Conservation (phyloP, 2,329 filamentous ascomycete genomes). For the Pseudogymnoascus sp. region DNA sequence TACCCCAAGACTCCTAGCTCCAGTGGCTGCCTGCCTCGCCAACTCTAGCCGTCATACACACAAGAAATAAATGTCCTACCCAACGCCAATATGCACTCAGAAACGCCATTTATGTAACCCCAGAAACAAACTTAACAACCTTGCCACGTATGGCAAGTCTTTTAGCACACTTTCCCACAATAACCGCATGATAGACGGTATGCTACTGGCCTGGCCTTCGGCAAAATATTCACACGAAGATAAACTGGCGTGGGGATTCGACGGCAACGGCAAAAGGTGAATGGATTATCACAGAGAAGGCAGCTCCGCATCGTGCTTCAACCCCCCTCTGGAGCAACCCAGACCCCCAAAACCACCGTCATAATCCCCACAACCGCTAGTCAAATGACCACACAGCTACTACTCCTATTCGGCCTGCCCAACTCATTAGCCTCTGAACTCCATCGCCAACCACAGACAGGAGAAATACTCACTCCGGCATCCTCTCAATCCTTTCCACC, state of each 20-base stretch:
- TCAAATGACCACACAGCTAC: slow-evolving; percentile 5
- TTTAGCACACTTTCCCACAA: not conserved
- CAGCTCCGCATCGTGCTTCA: not conserved
- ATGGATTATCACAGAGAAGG: not conserved
- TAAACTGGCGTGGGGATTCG: not conserved
- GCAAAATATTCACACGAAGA: not conserved
- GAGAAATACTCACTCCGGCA: not conserved
- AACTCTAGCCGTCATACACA: not conserved
- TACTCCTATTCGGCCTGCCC: not conserved
- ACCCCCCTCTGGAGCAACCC: not conserved
- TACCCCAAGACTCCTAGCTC: not conserved
- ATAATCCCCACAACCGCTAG: slow-evolving; percentile 4
- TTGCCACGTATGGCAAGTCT: not conserved
- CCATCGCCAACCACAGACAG: not conserved
- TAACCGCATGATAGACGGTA: not conserved
- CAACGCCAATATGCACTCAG: not conserved
- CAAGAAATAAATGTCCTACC: not conserved
- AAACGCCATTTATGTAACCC: not conserved
- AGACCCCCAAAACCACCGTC: slow-evolving; percentile 2
- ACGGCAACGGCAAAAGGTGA: not conserved
- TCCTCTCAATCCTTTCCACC: slow-evolving; percentile 48
- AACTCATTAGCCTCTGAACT: not conserved
- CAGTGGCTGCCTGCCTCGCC: not conserved
- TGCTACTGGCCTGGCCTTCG: not conserved
- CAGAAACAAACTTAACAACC: not conserved